Evolutionary conservation across 352 stramenopile genomes (phyloP).

Genomic region (Pythium aristosporum): DNA sequence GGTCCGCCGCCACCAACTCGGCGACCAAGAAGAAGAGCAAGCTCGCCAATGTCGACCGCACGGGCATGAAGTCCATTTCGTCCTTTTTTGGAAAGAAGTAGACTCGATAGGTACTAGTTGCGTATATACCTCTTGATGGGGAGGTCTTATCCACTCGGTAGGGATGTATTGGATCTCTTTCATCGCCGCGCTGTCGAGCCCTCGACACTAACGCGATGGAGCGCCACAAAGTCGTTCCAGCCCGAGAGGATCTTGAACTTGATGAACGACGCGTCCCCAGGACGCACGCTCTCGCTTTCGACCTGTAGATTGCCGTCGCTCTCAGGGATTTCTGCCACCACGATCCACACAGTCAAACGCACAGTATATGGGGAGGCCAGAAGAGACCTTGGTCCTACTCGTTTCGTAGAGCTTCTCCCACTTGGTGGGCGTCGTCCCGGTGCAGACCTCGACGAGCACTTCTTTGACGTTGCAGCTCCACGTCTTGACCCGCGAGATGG

Average conservation of each 20-base stretch:
- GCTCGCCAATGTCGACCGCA: constrained; percentile 66
- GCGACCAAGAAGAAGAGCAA: constrained; percentile 82
- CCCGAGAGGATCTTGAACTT: constrained; percentile 84
- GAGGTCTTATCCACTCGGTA: too few species aligned
- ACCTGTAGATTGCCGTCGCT: constrained; percentile 83
- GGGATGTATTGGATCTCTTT: neutral
- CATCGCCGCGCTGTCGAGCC: constrained; percentile 54
- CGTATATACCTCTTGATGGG: too few species aligned
- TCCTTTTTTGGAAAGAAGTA: constrained; percentile 83
- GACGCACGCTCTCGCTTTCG: constrained; percentile 70
- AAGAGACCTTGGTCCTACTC: constrained; percentile 47
- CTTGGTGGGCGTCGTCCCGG: constrained; percentile 63
- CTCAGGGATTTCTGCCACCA: constrained; percentile 58
- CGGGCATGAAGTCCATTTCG: constrained; percentile 83
- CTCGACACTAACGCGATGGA: constrained; percentile 82
- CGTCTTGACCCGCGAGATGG: constrained; percentile 76
- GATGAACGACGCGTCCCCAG: constrained; percentile 75
- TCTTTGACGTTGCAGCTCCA: constrained; percentile 81
- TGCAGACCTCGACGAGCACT: constrained; percentile 66
- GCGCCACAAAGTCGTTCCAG: constrained; percentile 76
- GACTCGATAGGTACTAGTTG: neutral
- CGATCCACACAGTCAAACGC: neutral
- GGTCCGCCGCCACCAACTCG: constrained; percentile 25
- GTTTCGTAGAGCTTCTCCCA: constrained; percentile 80
- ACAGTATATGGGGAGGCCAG: neutral